These are phyloP conservation scores for Athelia psychrophila DNA, from an alignment of 1,284 basidiomycete species.

Conservation along the genomic window DNA sequence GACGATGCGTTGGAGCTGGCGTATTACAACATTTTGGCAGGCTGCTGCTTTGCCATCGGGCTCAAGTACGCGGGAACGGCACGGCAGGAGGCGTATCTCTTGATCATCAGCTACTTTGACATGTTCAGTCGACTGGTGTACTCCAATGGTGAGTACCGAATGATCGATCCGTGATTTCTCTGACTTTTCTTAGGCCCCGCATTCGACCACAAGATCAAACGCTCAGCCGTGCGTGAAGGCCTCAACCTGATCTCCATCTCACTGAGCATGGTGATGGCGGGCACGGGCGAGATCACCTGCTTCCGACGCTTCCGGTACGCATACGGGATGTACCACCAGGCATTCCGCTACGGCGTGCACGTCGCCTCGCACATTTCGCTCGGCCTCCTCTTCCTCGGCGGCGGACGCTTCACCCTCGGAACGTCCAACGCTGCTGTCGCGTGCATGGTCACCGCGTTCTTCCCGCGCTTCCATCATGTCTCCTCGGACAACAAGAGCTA, in stretches of 20 bases:
- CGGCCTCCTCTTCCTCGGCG: slow-evolving; percentile 92
- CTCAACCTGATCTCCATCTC: slow-evolving; percentile 86
- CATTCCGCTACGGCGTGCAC: slow-evolving; percentile 86
- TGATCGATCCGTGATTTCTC: background rate
- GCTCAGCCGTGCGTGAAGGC: slow-evolving; percentile 85
- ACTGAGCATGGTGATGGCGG: slow-evolving; percentile 91
- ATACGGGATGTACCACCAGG: slow-evolving; percentile 86
- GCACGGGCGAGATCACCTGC: slow-evolving; percentile 91
- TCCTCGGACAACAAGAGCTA: slow-evolving; percentile 90
- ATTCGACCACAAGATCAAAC: slow-evolving; percentile 84
- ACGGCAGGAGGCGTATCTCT: slow-evolving; percentile 79
- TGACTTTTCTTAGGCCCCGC: slow-evolving; percentile 50
- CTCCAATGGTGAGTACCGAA: slow-evolving; percentile 48
- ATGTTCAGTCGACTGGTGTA: slow-evolving; percentile 69
- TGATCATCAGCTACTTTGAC: slow-evolving; percentile 82
- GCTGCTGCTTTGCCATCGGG: slow-evolving; percentile 88
- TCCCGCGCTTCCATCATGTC: slow-evolving; percentile 79
- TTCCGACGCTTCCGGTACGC: slow-evolving; percentile 86
- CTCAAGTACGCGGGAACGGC: slow-evolving; percentile 95
- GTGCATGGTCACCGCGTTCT: slow-evolving; percentile 87
- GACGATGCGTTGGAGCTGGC: slow-evolving; percentile 84
- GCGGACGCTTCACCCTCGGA: slow-evolving; percentile 90
- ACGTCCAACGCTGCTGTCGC: slow-evolving; percentile 92
- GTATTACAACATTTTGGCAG: slow-evolving; percentile 87
- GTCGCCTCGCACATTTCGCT: slow-evolving; percentile 91